Conservation (phyloP, 306 rosid species). For the Ochetophila trinervis region DNA sequence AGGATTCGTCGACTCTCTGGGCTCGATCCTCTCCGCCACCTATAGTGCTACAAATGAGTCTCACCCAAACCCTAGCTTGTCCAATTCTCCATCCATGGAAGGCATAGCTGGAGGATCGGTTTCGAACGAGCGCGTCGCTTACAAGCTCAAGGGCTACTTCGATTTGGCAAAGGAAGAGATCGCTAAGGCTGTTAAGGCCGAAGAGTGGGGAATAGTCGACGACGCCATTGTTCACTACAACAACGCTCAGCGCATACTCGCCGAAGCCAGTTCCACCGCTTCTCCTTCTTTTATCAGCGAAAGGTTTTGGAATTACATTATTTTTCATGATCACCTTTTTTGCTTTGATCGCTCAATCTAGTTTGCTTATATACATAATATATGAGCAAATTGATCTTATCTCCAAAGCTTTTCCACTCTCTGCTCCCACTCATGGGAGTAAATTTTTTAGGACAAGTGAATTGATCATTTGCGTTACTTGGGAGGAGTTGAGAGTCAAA, state of each 20-base stretch:
- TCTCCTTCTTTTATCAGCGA: constrained; percentile 71
- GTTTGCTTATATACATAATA: not conserved
- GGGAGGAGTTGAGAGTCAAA: too few species aligned
- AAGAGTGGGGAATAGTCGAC: constrained; percentile 86
- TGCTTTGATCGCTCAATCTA: too few species aligned
- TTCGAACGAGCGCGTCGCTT: constrained; percentile 83
- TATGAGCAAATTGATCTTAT: not conserved
- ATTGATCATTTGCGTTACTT: too few species aligned
- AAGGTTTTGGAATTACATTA: constrained; percentile 37
- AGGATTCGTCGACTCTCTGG: constrained; percentile 61
- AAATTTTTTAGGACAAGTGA: too few species aligned
- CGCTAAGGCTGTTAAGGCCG: constrained; percentile 91
- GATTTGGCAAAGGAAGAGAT: constrained; percentile 90
- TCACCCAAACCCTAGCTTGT: constrained; percentile 25
- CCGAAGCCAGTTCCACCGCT: constrained; percentile 72
- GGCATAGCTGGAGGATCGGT: constrained; percentile 45
- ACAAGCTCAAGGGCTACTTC: constrained; percentile 83
- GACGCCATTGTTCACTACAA: constrained; percentile 76
- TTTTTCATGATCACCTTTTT: not conserved
- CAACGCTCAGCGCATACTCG: constrained; percentile 70
- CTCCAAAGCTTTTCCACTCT: not conserved
- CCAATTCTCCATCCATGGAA: constrained; percentile 57
- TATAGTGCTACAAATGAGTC: constrained; percentile 26
- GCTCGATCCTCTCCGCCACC: constrained; percentile 48
- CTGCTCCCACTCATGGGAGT: too few species aligned